Evolutionary conservation across 2,329 filamentous ascomycete species (phyloP).

Genomic region (Penicillium sp.): DNA sequence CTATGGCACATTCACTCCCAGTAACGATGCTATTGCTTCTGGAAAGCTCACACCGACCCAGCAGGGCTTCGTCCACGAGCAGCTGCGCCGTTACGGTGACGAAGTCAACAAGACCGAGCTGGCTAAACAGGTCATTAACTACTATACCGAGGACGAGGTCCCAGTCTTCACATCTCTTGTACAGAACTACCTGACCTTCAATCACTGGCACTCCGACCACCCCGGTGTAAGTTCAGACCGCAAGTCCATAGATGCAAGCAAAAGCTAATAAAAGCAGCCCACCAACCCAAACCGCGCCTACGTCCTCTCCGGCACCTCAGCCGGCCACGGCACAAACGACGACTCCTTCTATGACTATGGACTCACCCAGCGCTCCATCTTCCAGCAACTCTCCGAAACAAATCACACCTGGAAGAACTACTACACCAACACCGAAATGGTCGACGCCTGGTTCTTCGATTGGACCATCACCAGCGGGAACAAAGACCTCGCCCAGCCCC

Average conservation of each 20-base stretch:
- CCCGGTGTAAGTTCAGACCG: conserved; percentile 38
- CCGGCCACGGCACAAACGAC: conserved; percentile 36
- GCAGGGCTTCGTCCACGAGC: conserved; percentile 45
- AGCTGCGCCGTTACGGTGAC: conserved; percentile 36
- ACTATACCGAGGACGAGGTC: conserved; percentile 46
- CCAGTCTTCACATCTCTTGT: conserved; percentile 42
- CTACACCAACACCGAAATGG: conserved; percentile 23
- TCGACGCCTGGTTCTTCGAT: conserved; percentile 35
- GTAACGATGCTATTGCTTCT: conserved; percentile 36
- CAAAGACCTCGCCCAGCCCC: conserved; percentile 28
- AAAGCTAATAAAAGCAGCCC: conserved; percentile 27
- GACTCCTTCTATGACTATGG: conserved; percentile 25
- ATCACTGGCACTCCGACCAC: conserved; percentile 47
- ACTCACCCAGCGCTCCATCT: conserved; percentile 37
- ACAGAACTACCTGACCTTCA: conserved; percentile 45
- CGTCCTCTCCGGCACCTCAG: conserved; percentile 31
- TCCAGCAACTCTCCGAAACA: conserved; percentile 39
- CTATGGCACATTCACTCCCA: conserved; percentile 41
- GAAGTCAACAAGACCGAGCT: conserved; percentile 32
- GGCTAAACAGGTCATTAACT: conserved; percentile 45
- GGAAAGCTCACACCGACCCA: conserved; percentile 33
- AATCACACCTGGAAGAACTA: conserved; percentile 39
- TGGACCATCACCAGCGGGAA: conserved; percentile 34
- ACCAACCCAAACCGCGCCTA: conserved; percentile 46
- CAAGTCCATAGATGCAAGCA: neutral